Evolutionary conservation across 495 filamentous ascomycete genomes (phyloP), one percentile per base, ranked within the genome.

Genomic region (Talaromyces stipitatus): DNA sequence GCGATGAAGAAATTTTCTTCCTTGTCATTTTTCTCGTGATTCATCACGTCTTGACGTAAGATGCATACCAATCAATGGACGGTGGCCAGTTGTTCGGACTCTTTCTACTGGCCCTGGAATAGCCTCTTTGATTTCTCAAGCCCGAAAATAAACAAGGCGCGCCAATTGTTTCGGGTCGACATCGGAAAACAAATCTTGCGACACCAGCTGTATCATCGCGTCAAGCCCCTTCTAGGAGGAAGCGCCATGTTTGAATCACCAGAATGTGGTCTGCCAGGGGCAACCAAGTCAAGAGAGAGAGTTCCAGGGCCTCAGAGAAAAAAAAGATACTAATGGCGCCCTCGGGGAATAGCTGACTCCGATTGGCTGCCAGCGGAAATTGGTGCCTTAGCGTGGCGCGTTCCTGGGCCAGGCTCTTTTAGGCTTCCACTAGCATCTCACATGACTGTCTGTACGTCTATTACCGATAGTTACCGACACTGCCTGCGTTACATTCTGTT

Each of bases 301-400:
- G 24, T 12, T 48, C 45, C 45, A 48, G 45, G 20, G 8, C 45
- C 6, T 16, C 45, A 14, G 18, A 23, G 20, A 26, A 48, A 48
- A 48, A 22, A 48, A 11, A 23, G 45, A 23, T 5, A 48, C 20
- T 48, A 48, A 18, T 32, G 50, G 26, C 50, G 28, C 26, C 46
- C 22, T 26, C 46, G 46, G 11, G 6, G 46, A 6, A 27, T 16
- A 18, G 22, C 8, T 1, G 12, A 10, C 32, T 54, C 52, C 30
- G 12, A 36, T 54, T 54, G 52, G 52, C 18, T 23, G 8, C 2
- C 16, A 14, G 33, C 29, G 50, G 50, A 52, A 52, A 52, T 52
- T 52, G 50, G 26, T 30, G 27, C 27, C 23, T 5, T 52, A 52
- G 50, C 50, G 50, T 18, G 30, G 52, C 52, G 52, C 52, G 52